A percentile compares a stretch with the other conserved stretches of the same genome.
These are phyloP conservation scores for Paraconiothyrium sp. DNA, from an alignment of 2,329 filamentous ascomycete genomes.

Conservation along the genomic window DNA sequence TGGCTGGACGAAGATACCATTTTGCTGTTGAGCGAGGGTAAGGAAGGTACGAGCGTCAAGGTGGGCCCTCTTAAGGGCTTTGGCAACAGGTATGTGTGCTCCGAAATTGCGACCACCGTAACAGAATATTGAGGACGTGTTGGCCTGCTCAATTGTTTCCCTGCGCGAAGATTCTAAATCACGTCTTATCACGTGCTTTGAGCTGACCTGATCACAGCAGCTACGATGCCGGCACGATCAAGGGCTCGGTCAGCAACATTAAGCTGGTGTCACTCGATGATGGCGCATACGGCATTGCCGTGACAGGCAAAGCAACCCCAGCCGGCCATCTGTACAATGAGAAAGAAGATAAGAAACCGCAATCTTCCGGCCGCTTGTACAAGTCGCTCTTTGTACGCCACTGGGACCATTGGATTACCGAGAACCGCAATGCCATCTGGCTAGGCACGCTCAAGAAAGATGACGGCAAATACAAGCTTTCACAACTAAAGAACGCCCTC, in stretches of 20 bases:
- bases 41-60: conserved; percentile 53
- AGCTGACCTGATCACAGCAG: conserved; percentile 35
- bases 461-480: conserved; percentile 45
- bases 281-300: conserved; percentile 55
- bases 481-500: conserved; percentile 70
- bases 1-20: conserved; percentile 79
- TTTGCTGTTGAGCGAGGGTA: conserved; percentile 61
- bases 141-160: not conserved
- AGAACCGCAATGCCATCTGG: conserved; percentile 77
- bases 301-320: conserved; percentile 70
- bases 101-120: not conserved
- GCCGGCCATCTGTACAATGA: conserved; percentile 76
- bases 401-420: conserved; percentile 80
- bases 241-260: conserved; percentile 59
- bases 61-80: conserved; percentile 47
- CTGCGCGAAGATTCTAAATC: not conserved
- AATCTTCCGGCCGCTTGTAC: conserved; percentile 75
- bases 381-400: conserved; percentile 80
- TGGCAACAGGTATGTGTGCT: conserved; percentile 38
- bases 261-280: conserved; percentile 54
- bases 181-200: not conserved
- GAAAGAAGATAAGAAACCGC: conserved; percentile 66
- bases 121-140: not conserved
- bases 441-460: conserved; percentile 66
- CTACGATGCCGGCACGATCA: conserved; percentile 55